Base-by-base conservation (phyloP, 345 rosid genomes). In the Euphorbia peplus region DNA sequence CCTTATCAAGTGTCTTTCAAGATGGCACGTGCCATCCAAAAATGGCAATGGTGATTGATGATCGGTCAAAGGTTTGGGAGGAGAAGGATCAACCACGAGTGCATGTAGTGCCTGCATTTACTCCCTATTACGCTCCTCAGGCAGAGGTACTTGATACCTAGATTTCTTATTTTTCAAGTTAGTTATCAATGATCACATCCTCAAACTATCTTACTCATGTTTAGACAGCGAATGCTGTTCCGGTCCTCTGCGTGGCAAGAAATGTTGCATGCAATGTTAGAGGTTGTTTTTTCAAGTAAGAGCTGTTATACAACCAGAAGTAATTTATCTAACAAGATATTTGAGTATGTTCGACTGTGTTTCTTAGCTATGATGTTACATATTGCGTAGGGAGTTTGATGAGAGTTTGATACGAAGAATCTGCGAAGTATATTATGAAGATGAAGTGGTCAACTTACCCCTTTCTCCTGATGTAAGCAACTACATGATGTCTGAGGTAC, bases 11-110 rank as follows among this genome's bases (percentile, higher is more conserved):
- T 76, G 98, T 95, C 57, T 95, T 95, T 78, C 89, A 74, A 74
- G 91, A 88, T 76, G 93, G 98, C 44, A 74, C 79, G 14, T 92
- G 97, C 83, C 97, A 95, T 81, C 99, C 98, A 37, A 92, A 88
- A 81, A 88, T 95, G 99, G 99, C 99, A 61, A 87, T 95, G 97
- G 93, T 95, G 73, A 88, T 95, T 77, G 99, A 95, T 87, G 98
- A 92, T 69, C 96, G 99, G 58, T 75, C 81, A 55, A 95, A 90
- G 84, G 98, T 92, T 64, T 95, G 96, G 99, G 99, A 95, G 81
- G 97, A 95, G 68, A 88, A 84, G 87, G 99, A 95, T 82, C 99
- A 95, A 80, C 90, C 93, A 32, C 85, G 96, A 67, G 99, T 95
- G 73, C 99, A 95, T 80, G 97, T 86, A 42, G 99, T 95, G 67